Percentiles rank a stretch among this genome's conserved stretches.
These are phyloP conservation scores for Metschnikowia rubicola DNA, from an alignment of 805 yeast genomes.

Conservation along the genomic window DNA sequence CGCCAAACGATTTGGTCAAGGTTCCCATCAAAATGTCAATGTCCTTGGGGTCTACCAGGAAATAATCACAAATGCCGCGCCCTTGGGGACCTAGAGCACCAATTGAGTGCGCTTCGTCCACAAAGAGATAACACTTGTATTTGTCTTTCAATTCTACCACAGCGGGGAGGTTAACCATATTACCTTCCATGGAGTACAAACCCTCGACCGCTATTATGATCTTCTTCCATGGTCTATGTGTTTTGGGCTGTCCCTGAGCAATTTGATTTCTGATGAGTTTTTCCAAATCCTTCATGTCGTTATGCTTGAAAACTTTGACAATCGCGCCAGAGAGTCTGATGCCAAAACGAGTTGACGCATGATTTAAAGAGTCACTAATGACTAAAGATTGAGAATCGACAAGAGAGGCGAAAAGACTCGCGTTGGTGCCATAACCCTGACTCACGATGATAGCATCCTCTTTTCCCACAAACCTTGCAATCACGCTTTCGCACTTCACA, in stretches of 20 bases:
- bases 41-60: constrained; percentile 68
- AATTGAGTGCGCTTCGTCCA: constrained; percentile 97
- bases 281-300: constrained; percentile 81
- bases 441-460: constrained; percentile 83
- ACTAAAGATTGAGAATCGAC: constrained; percentile 87
- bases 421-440: constrained; percentile 97
- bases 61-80: constrained; percentile 93
- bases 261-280: constrained; percentile 75
- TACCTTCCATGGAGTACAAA: constrained; percentile 89
- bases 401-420: constrained; percentile 76
- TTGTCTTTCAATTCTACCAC: constrained; percentile 70
- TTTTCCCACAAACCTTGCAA: constrained; percentile 86
- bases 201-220: constrained; percentile 87
- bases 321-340: constrained; percentile 89
- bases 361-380: constrained; percentile 91
- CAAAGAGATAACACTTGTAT: constrained; percentile 84
- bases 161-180: constrained; percentile 76
- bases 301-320: constrained; percentile 88
- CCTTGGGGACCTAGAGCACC: constrained; percentile 98
- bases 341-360: constrained; percentile 94
- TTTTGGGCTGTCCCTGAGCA: constrained; percentile 90
- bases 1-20: constrained; percentile 95
- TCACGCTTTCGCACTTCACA: constrained; percentile 63
- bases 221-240: constrained; percentile 95
- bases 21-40: constrained; percentile 97